These are phyloP conservation scores for Spathaspora hagerdaliae DNA, from an alignment of 805 yeast genomes.

Conservation along the genomic window DNA sequence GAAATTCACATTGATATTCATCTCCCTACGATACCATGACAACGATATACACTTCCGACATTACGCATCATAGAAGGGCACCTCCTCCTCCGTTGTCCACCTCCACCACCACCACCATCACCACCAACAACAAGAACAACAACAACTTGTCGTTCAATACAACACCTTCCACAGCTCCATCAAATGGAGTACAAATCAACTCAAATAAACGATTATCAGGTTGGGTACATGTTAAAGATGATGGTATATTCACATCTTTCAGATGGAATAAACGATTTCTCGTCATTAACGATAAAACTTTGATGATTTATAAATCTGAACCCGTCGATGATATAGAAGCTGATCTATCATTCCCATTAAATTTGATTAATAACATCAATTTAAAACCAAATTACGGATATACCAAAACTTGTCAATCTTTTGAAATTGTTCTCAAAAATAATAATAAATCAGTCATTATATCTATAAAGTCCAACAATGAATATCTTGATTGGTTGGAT, in stretches of 20 bases:
- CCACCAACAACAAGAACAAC: not conserved
- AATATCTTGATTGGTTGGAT: slow-evolving; percentile 86
- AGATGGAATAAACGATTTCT: slow-evolving; percentile 90
- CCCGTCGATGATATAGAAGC: slow-evolving; percentile 12
- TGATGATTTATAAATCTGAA: slow-evolving; percentile 74
- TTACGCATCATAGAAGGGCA: slow-evolving; percentile 39
- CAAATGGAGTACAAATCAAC: slow-evolving; percentile 14
- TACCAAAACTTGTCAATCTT: slow-evolving; percentile 49
- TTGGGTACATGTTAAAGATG: slow-evolving; percentile 91
- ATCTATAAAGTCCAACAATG: slow-evolving; percentile 73
- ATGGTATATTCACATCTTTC: slow-evolving; percentile 75
- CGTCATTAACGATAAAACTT: slow-evolving; percentile 68
- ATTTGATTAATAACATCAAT: slow-evolving; percentile 38
- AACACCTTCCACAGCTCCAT: not conserved
- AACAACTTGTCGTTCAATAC: not conserved
- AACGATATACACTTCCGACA: slow-evolving; percentile 37
- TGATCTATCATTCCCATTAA: slow-evolving; percentile 37
- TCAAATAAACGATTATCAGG: slow-evolving; percentile 50
- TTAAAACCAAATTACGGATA: slow-evolving; percentile 55
- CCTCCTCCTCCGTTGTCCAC: slow-evolving; percentile 34
- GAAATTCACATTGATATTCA: not conserved
- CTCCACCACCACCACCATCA: slow-evolving; percentile 11
- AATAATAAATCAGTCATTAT: slow-evolving; percentile 62
- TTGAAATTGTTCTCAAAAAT: slow-evolving; percentile 65
- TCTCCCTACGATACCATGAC: slow-evolving; percentile 22